Base-by-base conservation (phyloP, 148 eudicot species). In the Dianthus caryophyllus region DNA sequence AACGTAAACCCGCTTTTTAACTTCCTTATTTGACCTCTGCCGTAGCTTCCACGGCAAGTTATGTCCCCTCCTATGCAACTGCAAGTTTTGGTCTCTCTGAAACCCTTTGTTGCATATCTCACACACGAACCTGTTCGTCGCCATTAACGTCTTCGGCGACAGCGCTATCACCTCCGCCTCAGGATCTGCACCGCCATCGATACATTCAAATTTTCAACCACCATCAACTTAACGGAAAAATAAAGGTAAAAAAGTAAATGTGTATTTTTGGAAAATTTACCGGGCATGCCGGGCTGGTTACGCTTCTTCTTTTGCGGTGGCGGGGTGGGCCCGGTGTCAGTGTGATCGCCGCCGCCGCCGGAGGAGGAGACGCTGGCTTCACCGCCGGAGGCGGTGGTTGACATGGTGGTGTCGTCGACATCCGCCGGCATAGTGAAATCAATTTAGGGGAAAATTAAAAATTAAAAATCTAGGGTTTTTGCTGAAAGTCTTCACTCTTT, bases 201-300 rank as follows among this genome's bases (percentile, higher is more conserved):
- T n/a, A n/a, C n/a, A n/a, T n/a, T n/a, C n/a, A n/a, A n/a, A n/a
- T n/a, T n/a, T n/a, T n/a, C n/a, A n/a, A n/a, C n/a, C n/a, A n/a
- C n/a, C n/a, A n/a, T n/a, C n/a, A n/a, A n/a, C n/a, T n/a, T n/a
- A n/a, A n/a, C n/a, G n/a, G n/a, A n/a, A 33, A 7, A 33, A 33
- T 7, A 33, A 7, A 33, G 4, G 38, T 33, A 54, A 46, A 12
- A 0, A 56, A 20, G 6, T 13, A 38, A 39, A 25, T 33, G 0
- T 20, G 7, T 33, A 33, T 33, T 2, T 33, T 33, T 33, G 7
- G 3, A 33, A 33, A 3, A 33, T 2, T 72, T 77, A 91, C 97
- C 97, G 43, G 97, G 97, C 96, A 86, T 88, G 70, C 97, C 97
- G 33, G 97, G 90, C 56, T 88, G 88, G 81, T 85, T 91, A 12